Conservation (phyloP, 495 filamentous ascomycete genomes). For the Hamigera avellanea region DNA sequence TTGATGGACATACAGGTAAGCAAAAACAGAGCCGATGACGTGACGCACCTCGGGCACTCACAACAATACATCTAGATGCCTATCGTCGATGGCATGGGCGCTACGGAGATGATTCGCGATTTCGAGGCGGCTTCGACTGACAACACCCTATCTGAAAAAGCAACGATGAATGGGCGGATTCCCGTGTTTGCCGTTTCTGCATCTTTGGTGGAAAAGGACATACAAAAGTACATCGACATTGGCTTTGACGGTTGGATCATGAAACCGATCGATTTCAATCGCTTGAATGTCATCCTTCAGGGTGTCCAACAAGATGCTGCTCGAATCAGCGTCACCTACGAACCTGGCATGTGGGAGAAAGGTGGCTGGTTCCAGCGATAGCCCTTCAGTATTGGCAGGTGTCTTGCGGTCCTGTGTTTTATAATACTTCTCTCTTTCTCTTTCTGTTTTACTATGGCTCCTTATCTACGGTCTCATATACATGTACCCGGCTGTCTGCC, state of each 20-base stretch:
- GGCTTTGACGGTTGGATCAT: conserved; percentile 87
- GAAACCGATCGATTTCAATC: conserved; percentile 67
- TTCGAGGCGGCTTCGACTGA: conserved; percentile 38
- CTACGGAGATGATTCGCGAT: conserved; percentile 68
- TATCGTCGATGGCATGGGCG: conserved; percentile 71
- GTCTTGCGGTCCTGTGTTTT: too few species aligned
- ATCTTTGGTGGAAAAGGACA: conserved; percentile 59
- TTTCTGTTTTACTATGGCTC: too few species aligned
- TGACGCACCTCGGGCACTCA: too few species aligned
- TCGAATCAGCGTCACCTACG: conserved; percentile 41
- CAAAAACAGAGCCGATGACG: conserved; percentile 1
- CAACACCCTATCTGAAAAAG: conserved; percentile 1
- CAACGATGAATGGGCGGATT: conserved; percentile 35
- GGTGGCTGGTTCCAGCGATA: conserved; percentile 66
- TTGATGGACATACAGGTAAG: conserved; percentile 93
- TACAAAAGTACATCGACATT: conserved; percentile 52
- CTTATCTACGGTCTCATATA: too few species aligned
- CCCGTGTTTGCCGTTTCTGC: conserved; percentile 85
- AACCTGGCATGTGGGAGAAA: conserved; percentile 54
- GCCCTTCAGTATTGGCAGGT: too few species aligned
- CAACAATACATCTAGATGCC: conserved; percentile 72
- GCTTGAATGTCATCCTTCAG: conserved; percentile 46
- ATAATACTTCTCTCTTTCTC: too few species aligned
- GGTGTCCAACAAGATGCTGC: conserved; percentile 42
- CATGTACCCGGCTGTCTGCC: too few species aligned